Evolutionary conservation across 345 rosid genomes (phyloP), one percentile per base, ranked within the genome.

Genomic region (Balakata baccata): DNA sequence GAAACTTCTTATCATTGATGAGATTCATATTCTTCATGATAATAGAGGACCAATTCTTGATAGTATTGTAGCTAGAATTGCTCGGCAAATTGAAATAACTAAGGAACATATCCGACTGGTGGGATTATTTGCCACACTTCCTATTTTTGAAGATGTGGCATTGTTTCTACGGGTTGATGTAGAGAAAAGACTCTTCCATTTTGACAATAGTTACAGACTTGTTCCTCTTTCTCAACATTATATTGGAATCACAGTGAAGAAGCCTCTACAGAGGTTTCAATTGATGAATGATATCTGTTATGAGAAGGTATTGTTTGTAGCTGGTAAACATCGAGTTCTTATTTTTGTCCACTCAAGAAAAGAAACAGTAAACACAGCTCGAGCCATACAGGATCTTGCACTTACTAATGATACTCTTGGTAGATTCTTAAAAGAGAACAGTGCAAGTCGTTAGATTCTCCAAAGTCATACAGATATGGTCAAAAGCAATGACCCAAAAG

Each of bases 21-120:
- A 95, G 76, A 95, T 95, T 71, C 99, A 95, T 82, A 90, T 95
- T 71, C 99, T 95, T 71, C 99, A 95, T 81, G 97, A 95, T 81
- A 92, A 86, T 61, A 88, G 97, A 85, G 99, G 99, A 61, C 98
- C 99, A 64, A 98, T 95, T 74, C 96, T 95, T 16, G 99, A 92
- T 83, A 95, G 98, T 78, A 92, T 95, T 79, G 98, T 95, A 38
- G 99, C 99, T 25, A 88, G 99, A 81, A 95, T 98, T 59, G 88
- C 91, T 38, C 87, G 98, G 82, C 99, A 92, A 75, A 89, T 90
- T 81, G 99, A 95, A 87, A 88, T 97, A 47, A 86, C 94, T 0
- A 89, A 89, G 76, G 97, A 91, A 80, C 92, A 89, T 79, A 95
- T 92, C 81, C 86, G 99, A 16, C 78, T 95, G 89, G 99, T 95